Evolutionary conservation across 192 early-diverging fungal species (phyloP).

Genomic region (Linnemannia zychae): DNA sequence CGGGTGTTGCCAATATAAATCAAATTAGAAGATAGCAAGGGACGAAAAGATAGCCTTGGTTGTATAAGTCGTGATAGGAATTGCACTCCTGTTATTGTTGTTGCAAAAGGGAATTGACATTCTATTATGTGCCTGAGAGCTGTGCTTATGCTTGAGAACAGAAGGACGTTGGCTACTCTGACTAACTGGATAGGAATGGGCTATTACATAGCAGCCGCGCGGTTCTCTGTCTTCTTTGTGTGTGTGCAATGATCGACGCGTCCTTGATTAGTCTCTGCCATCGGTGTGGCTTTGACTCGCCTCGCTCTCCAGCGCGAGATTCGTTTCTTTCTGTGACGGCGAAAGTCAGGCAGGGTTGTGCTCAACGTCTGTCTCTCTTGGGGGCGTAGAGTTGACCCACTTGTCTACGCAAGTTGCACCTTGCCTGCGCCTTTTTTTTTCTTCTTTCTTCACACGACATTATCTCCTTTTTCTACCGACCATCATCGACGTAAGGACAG

Average conservation of each 20-base stretch:
- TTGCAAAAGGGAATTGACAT: conserved; percentile 15
- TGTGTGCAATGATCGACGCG: background rate
- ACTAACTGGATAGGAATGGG: no score
- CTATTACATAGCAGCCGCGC: no score
- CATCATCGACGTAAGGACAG: background rate
- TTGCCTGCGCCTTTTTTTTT: conserved; percentile 29
- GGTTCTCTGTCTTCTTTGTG: no score
- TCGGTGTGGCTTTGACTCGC: background rate
- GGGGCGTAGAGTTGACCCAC: conserved; percentile 3
- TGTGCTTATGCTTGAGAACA: background rate
- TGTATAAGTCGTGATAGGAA: background rate
- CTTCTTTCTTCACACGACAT: background rate
- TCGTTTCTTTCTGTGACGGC: background rate
- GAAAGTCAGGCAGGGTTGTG: background rate
- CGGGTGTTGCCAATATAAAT: no score
- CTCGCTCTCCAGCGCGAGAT: background rate
- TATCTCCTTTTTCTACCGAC: background rate
- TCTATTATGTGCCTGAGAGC: conserved; percentile 8
- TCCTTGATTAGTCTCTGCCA: background rate
- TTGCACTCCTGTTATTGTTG: background rate
- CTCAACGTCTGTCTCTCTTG: background rate
- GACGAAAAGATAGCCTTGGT: background rate
- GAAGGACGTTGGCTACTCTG: background rate
- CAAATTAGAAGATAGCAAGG: background rate
- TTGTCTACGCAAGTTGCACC: background rate